These are phyloP conservation scores for Pezicula rhizophila DNA, from an alignment of 2,329 filamentous ascomycete species.

Conservation along the genomic window DNA sequence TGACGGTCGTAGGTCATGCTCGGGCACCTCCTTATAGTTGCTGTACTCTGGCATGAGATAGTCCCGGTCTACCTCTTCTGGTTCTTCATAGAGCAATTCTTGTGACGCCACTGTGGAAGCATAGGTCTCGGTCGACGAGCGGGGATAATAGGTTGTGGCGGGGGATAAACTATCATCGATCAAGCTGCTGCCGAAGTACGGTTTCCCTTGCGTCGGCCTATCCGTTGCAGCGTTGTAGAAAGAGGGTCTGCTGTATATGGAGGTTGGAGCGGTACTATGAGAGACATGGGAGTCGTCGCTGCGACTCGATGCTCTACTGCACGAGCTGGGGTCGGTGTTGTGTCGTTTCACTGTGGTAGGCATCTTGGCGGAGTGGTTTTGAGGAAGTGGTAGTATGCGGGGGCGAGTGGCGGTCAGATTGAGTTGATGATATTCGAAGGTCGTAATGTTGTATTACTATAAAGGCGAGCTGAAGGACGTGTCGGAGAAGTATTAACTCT, in stretches of 20 bases:
- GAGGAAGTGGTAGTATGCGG: neutral
- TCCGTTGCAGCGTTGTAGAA: slow-evolving; percentile 13
- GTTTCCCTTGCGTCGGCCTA: slow-evolving; percentile 9
- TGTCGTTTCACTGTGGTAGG: slow-evolving; percentile 18
- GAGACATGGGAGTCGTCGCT: slow-evolving; percentile 41
- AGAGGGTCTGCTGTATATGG: slow-evolving; percentile 31
- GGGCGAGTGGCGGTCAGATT: slow-evolving; percentile 2
- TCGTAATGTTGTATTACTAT: neutral
- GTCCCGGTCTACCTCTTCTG: slow-evolving; percentile 31
- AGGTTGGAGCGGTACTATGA: slow-evolving; percentile 42
- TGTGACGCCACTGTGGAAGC: slow-evolving; percentile 64
- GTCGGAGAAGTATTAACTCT: neutral
- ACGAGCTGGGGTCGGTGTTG: slow-evolving; percentile 24
- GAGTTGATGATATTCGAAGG: neutral
- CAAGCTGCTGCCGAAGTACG: slow-evolving; percentile 3
- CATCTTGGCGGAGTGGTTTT: slow-evolving; percentile 14
- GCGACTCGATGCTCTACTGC: slow-evolving; percentile 33
- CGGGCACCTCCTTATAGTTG: slow-evolving; percentile 42
- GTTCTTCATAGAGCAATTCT: slow-evolving; percentile 45
- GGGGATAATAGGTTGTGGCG: slow-evolving; percentile 23
- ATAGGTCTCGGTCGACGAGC: slow-evolving; percentile 60
- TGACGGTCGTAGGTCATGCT: slow-evolving; percentile 65
- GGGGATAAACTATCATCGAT: slow-evolving; percentile 16
- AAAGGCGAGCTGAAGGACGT: neutral
- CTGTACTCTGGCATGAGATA: slow-evolving; percentile 35